A percentile compares a stretch with the other conserved stretches of the same genome.
phyloP scores from a whole-genome alignment of 2,329 filamentous ascomycete genomes.

The Hypoxylon sp. region DNA sequence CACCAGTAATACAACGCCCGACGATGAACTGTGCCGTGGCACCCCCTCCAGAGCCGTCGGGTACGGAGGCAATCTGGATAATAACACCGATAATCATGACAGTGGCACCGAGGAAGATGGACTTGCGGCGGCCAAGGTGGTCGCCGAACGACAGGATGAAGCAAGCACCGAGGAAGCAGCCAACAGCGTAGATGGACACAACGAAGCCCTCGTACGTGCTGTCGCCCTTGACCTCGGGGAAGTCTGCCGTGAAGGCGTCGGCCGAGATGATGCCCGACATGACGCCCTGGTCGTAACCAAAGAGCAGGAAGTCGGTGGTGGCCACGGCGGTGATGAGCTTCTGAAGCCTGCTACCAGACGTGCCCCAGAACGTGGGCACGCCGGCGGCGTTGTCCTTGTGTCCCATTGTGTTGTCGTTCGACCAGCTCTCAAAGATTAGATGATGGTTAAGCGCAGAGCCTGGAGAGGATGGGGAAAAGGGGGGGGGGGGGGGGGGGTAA shows the following conservation, averaged over 20 bases:
- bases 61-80: slow-evolving; percentile 59
- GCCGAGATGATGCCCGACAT: slow-evolving; percentile 46
- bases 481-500: slow-evolving; percentile 2
- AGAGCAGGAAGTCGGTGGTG: slow-evolving; percentile 41
- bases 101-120: slow-evolving; percentile 60
- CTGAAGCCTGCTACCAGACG: slow-evolving; percentile 42
- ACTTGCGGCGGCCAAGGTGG: slow-evolving; percentile 61
- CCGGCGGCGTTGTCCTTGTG: slow-evolving; percentile 41
- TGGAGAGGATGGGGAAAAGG: slow-evolving; percentile 6
- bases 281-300: slow-evolving; percentile 47
- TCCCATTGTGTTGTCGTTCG: slow-evolving; percentile 34
- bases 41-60: slow-evolving; percentile 49
- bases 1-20: slow-evolving; percentile 57
- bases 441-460: background rate
- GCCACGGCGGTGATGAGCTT: slow-evolving; percentile 42
- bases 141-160: slow-evolving; percentile 57
- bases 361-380: slow-evolving; percentile 46
- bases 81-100: slow-evolving; percentile 65
- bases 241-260: slow-evolving; percentile 40
- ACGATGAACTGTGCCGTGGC: slow-evolving; percentile 58
- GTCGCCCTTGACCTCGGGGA: slow-evolving; percentile 45
- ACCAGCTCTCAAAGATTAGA: slow-evolving; percentile 15
- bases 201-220: slow-evolving; percentile 49
- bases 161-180: slow-evolving; percentile 52
- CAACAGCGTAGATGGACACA: slow-evolving; percentile 52